Conservation (phyloP, 306 rosid genomes). For the Glycine latifolia region DNA sequence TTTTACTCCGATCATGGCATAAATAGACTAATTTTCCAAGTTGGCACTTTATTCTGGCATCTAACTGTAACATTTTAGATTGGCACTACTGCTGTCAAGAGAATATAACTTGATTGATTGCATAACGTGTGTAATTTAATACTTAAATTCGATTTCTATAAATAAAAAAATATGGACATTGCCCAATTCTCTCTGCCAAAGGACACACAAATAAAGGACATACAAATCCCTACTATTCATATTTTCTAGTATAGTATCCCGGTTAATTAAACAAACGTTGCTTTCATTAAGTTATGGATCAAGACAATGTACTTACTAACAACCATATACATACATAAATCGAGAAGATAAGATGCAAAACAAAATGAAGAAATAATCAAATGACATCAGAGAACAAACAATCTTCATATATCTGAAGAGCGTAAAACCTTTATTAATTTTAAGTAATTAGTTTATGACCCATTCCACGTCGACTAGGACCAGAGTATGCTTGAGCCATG, state of each 20-base stretch:
- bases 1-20: not conserved
- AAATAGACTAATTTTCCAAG: too few species aligned
- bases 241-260: too few species aligned
- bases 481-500: slow-evolving; percentile 63
- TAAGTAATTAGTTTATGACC: slow-evolving; percentile 54
- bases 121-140: too few species aligned
- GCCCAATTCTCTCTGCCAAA: not conserved
- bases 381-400: not conserved
- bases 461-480: slow-evolving; percentile 58
- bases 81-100: not conserved
- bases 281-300: slow-evolving; percentile 10
- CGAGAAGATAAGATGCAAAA: not conserved
- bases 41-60: too few species aligned
- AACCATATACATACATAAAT: not conserved
- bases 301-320: not conserved
- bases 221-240: too few species aligned
- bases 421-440: not conserved
- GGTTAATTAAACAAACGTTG: not conserved
- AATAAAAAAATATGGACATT: too few species aligned
- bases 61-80: not conserved
- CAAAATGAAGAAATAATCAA: not conserved
- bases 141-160: too few species aligned
- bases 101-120: too few species aligned
- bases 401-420: not conserved
- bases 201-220: not conserved